Base-by-base conservation (phyloP, 805 yeast species). In the Hanseniaspora jakobsenii region DNA sequence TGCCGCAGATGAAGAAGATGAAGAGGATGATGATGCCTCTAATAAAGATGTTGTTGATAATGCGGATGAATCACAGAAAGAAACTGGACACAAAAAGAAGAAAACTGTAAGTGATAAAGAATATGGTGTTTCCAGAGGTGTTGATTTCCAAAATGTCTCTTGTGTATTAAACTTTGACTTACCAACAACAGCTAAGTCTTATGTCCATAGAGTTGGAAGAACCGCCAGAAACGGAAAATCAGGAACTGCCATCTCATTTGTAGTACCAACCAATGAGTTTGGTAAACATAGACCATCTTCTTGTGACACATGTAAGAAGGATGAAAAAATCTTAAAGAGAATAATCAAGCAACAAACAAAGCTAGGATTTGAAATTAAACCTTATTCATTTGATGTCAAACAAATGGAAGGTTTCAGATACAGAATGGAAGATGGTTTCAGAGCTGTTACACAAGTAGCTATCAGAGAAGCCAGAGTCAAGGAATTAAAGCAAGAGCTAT, bases 191-290 rank as follows among this genome's bases (percentile, higher is more conserved):
- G 78, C 96, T 4, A 81, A 80, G 58, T 75, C 94, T 2, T 91
- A 91, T 58, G 78, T 85, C 24, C 98, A 91, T 62, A 74, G 98
- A 59, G 75, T 91, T 29, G 98, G 98, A 41, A 77, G 98, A 67
- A 91, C 98, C 4, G 98, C 98, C 4, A 77, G 98, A 64, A 97
- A 95, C 6, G 95, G 95, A 44, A 86, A 84, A 58, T 71, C 91
- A 1, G 98, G 98, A 48, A 87, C 85, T 74, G 82, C 97, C 0
- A 70, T 91, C 45, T 86, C 96, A 14, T 91, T 89, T 65, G 91
- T 87, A 16, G 85, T 89, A 21, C 82, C 91, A 22, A 64, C 67
- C 27, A 81, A 78, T 50, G 87, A 83, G 55, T 78, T 81, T 65
- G 95, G 95, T 26, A 84, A 82, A 55, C 95, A 91, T 64, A 85